Conservation (phyloP, 371 early-diverging fungal genomes). For the Batrachochytrium dendrobatidis region DNA sequence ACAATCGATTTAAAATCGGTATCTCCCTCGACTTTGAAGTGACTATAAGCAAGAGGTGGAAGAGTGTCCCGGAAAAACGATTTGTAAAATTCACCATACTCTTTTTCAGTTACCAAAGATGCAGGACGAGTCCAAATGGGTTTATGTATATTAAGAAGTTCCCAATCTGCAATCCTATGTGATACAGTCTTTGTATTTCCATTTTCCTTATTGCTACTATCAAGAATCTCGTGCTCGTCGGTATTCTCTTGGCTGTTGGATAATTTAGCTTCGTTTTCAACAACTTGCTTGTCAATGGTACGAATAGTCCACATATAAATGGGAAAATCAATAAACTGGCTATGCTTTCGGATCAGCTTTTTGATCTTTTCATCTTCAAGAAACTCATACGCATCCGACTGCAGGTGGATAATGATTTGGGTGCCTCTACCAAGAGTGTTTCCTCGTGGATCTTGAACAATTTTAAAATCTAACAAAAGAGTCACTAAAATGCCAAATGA, state of each 20-base stretch:
- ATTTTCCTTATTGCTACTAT: conserved; percentile 33
- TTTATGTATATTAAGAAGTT: conserved; percentile 70
- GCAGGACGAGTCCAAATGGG: conserved; percentile 90
- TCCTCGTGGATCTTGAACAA: conserved; percentile 79
- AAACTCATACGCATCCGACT: conserved; percentile 80
- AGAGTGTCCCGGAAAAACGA: conserved; percentile 62
- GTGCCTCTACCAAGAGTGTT: conserved; percentile 79
- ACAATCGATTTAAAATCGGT: conserved; percentile 77
- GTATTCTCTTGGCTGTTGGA: conserved; percentile 29
- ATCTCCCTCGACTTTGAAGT: conserved; percentile 84
- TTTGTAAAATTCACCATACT: conserved; percentile 82
- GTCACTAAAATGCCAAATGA: no score
- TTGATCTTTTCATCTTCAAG: conserved; percentile 58
- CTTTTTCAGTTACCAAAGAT: conserved; percentile 63
- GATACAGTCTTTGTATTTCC: conserved; percentile 47
- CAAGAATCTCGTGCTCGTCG: conserved; percentile 43
- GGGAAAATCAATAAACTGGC: conserved; percentile 89
- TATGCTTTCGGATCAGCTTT: conserved; percentile 74
- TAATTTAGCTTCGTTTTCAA: conserved; percentile 42
- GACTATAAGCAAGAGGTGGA: conserved; percentile 63
- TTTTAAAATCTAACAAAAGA: conserved; percentile 64
- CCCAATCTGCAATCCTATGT: conserved; percentile 53
- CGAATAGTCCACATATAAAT: conserved; percentile 69
- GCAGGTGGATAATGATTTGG: conserved; percentile 78
- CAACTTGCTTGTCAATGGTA: conserved; percentile 47